Evolutionary conservation across 257 asterid species (phyloP).

Genomic region (Anisodus tanguticus): DNA sequence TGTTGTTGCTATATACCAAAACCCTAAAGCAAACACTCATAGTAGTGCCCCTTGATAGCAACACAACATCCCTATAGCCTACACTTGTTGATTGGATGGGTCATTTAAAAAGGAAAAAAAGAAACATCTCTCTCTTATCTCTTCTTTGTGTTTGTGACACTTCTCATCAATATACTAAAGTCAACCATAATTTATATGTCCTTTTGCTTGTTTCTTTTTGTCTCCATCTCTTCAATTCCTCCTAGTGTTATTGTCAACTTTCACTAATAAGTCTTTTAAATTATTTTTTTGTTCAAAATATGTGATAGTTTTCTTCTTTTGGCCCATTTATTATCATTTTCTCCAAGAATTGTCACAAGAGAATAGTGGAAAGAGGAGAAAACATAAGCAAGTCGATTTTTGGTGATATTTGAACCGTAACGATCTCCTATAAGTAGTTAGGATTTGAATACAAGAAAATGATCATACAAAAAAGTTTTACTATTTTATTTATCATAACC

Average conservation of each 20-base stretch:
- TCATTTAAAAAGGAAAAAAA: slow-evolving; percentile 9
- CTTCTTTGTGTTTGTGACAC: neutral
- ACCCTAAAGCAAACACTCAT: slow-evolving; percentile 69
- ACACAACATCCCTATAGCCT: slow-evolving; percentile 32
- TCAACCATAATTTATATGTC: slow-evolving; percentile 9
- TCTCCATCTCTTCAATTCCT: neutral
- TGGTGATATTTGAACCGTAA: neutral
- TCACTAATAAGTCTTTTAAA: neutral
- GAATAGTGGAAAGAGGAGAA: neutral
- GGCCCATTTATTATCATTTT: neutral
- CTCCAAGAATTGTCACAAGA: neutral
- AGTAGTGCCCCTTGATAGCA: slow-evolving; percentile 57
- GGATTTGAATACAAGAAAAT: neutral
- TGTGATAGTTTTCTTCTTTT: slow-evolving; percentile 6
- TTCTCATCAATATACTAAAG: neutral
- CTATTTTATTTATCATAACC: neutral
- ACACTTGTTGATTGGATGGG: slow-evolving; percentile 14
- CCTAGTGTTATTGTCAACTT: neutral
- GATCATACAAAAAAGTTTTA: neutral
- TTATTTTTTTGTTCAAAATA: neutral
- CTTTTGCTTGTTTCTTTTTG: slow-evolving; percentile 17
- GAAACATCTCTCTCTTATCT: slow-evolving; percentile 13
- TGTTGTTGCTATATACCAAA: slow-evolving; percentile 45
- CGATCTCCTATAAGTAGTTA: neutral
- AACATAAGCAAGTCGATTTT: neutral